These are phyloP conservation scores for Clavispora phyllophila DNA, from an alignment of 805 yeast species.

Conservation along the genomic window DNA sequence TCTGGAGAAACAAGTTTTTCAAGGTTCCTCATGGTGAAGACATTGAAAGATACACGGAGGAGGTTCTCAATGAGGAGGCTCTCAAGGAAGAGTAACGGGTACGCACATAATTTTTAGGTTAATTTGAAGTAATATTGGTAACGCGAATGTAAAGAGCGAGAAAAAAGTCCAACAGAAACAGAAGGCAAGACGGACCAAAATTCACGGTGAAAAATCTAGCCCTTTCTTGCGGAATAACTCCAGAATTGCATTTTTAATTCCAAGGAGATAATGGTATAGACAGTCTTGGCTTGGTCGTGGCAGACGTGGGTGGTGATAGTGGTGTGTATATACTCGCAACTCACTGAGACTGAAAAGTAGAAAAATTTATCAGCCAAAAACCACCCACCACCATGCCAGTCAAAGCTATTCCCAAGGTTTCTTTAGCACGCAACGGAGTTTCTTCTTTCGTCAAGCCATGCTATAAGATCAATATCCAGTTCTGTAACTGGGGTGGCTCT, in stretches of 20 bases:
- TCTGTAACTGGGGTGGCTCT: constrained; percentile 95
- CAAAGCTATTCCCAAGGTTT: constrained; percentile 52
- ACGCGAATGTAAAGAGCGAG: not conserved
- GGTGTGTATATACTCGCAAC: not conserved
- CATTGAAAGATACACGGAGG: constrained; percentile 12
- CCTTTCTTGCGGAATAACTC: too few relatives aligned
- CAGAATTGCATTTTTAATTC: too few relatives aligned
- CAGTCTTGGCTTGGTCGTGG: too few relatives aligned
- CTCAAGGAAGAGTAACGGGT: not conserved
- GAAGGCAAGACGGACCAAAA: too few relatives aligned
- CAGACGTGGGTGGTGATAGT: not conserved
- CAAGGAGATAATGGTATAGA: too few relatives aligned
- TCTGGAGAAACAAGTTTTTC: constrained; percentile 61
- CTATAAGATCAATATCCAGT: constrained; percentile 66
- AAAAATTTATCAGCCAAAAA: not conserved
- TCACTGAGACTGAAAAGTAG: not conserved
- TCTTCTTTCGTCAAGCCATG: constrained; percentile 75
- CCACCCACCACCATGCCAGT: constrained; percentile 40
- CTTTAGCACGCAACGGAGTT: constrained; percentile 69
- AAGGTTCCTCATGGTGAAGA: constrained; percentile 25
- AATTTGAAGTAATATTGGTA: not conserved
- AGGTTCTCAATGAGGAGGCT: constrained; percentile 14
- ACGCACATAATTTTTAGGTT: not conserved
- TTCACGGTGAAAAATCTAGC: too few relatives aligned
- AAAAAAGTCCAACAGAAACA: too few relatives aligned